Base-by-base conservation (phyloP, 495 filamentous ascomycete species). In the Hyaloscypha finlandica region DNA sequence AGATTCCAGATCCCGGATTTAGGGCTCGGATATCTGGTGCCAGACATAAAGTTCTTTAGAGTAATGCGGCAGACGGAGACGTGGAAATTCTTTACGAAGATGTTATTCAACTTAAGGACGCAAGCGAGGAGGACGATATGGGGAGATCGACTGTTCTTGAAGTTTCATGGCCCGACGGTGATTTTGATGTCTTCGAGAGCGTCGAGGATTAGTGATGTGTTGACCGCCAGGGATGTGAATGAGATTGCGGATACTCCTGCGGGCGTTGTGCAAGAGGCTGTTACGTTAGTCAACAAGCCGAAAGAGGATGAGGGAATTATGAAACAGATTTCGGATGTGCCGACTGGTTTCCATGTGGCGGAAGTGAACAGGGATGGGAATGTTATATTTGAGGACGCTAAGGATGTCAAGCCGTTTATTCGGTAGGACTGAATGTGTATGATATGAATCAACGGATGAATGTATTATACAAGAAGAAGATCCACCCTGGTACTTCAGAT, bases 71-170 rank as follows among this genome's bases (percentile, higher is more conserved):
- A 86, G 39, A 89, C 91, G 1, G 76, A 83, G 12, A 85, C 86
- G 2, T 97, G 92, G 86, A 90, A 88, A 70, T 77, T 77, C 1
- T 71, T 93, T 0, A 83, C 86, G 61, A 79, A 78, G 12, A 67
- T 87, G 25, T 70, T 90, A 37, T 93, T 88, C 74, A 82, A 73
- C 39, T 63, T 96, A 20, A 84, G 92, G 39, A 94, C 92, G 1
- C 90, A 90, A 77, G 81, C 86, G 35, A 83, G 94, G 63, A 81
- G 89, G 72, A 89, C 89, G 4, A 90, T 99, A n/a, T 97, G 92
- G 92, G 95, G 95, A 33, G 95, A 99, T 76, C 80, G 94, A 69
- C 81, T 97, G 16, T 98, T 98, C 74, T 79, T 98, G 29, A 89
- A 91, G 71, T 97, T 99, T 72, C 83, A 89, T 30, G 95, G 95